These are phyloP conservation scores for Creolimax fragrantissima DNA, from an alignment of 78 protist genomes.

Conservation along the genomic window DNA sequence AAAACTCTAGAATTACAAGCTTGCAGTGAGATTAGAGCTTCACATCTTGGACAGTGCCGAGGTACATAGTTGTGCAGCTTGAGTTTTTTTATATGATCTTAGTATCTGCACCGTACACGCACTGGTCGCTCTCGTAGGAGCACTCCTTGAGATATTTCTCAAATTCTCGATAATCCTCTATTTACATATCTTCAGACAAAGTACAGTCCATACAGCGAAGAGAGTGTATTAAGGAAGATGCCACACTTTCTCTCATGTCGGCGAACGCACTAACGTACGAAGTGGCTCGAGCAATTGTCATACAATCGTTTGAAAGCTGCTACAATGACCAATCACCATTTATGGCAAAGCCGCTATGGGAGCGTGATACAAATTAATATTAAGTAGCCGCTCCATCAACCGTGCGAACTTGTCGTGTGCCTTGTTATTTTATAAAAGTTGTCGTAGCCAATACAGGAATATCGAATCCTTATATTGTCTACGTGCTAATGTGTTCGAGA, in stretches of 20 bases:
- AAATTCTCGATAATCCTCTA: too few relatives aligned
- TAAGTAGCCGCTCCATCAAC: too few relatives aligned
- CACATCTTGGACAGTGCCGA: not conserved
- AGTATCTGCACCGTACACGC: too few relatives aligned
- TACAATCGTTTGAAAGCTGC: not conserved
- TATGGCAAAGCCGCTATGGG: not conserved
- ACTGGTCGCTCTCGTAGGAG: too few relatives aligned
- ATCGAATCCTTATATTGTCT: too few relatives aligned
- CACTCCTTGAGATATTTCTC: too few relatives aligned
- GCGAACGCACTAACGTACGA: not conserved
- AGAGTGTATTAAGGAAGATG: not conserved
- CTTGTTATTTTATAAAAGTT: too few relatives aligned
- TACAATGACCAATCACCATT: not conserved
- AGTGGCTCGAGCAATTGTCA: not conserved
- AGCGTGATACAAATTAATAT: not conserved
- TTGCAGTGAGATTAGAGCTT: not conserved
- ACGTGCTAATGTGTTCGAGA: too few relatives aligned
- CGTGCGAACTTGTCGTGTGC: too few relatives aligned
- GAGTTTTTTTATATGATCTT: too few relatives aligned
- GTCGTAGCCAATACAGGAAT: too few relatives aligned
- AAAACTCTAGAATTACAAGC: not conserved
- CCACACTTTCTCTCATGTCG: not conserved
- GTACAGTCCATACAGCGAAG: not conserved
- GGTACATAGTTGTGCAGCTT: too few relatives aligned
- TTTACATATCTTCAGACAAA: not conserved